Percentiles rank a stretch among this genome's conserved stretches.
Evolutionary conservation across 371 early-diverging fungal species (phyloP).

Genomic region (Lichtheimia ramosa): DNA sequence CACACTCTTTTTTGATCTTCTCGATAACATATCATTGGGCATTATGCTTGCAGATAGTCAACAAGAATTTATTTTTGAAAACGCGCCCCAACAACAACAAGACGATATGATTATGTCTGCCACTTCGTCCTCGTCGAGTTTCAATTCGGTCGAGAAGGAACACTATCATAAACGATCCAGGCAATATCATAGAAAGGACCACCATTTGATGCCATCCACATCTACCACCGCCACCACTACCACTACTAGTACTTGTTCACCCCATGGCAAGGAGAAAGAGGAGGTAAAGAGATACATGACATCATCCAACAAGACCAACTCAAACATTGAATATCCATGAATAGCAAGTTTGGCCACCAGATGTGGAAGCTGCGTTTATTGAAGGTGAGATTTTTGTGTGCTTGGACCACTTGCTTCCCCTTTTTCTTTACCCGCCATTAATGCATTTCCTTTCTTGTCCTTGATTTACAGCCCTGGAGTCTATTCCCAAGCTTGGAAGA

Average conservation of each 20-base stretch:
- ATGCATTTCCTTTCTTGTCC: background rate
- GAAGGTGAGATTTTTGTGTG: conserved; percentile 54
- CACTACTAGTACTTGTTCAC: background rate
- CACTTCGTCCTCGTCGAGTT: conserved; percentile 14
- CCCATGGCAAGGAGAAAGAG: conserved; percentile 21
- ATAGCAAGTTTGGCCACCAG: conserved; percentile 71
- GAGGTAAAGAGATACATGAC: conserved; percentile 8
- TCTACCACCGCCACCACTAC: no score
- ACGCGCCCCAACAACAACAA: background rate
- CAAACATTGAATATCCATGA: background rate
- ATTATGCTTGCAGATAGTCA: background rate
- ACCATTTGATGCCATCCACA: no score
- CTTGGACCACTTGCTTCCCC: background rate
- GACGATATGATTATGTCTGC: conserved; percentile 1
- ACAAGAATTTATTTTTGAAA: conserved; percentile 2
- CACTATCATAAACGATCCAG: conserved; percentile 14
- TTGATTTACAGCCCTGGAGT: conserved; percentile 46
- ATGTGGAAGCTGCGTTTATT: conserved; percentile 70
- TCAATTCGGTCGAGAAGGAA: conserved; percentile 14
- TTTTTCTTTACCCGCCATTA: background rate
- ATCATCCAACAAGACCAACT: background rate
- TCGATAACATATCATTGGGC: no score
- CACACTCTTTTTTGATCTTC: background rate
- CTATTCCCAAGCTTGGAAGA: conserved; percentile 58
- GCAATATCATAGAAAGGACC: conserved; percentile 16